Base-by-base conservation (phyloP, 164 flowering plant species). In the Hamamelis virginiana region DNA sequence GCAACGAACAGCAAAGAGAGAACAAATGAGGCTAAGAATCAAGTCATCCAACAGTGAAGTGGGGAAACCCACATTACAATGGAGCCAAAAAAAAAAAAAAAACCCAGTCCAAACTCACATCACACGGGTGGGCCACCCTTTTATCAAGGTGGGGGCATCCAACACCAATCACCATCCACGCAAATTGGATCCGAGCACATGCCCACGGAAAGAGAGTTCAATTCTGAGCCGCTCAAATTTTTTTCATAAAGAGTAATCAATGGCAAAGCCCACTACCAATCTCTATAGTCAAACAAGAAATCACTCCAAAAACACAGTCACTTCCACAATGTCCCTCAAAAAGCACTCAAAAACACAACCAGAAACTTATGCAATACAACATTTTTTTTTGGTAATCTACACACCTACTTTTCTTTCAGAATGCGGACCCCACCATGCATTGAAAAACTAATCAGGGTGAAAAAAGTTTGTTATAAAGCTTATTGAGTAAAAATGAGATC, bases 101-200 rank as follows among this genome's bases (percentile, higher is more conserved):
- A 33, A 51, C 46, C 66, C 47, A 69, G 55, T 57, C 59, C 23
- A 52, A 44, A 28, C 55, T 52, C 10, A 33, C 70, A 67, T 68
- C 66, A 70, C 46, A 10, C 1, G 55, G 75, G 75, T 71, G 64
- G 80, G 72, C 75, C 82, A 72, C 72, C 28, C 59, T n/a, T 50
- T 52, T 14, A 62, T 57, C 68, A 68, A 69, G 73, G 75, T 76
- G 77, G 78, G 73, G 78, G 71, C 73, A 74, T 56, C 72, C 65
- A 74, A 68, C 73, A 84, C 78, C 76, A 80, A 73, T 77, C 73
- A 79, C 75, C 81, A 76, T 64, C 81, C 80, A 79, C 77, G 78
- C 69, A 69, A 69, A 69, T 71, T 68, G 55, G 74, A 74, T 74
- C 28, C 59, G 9, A 69, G 72, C 79, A 69, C 79, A 73, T 70